Evolutionary conservation across 331 rosid genomes (phyloP).

Genomic region (Arachis monticola): DNA sequence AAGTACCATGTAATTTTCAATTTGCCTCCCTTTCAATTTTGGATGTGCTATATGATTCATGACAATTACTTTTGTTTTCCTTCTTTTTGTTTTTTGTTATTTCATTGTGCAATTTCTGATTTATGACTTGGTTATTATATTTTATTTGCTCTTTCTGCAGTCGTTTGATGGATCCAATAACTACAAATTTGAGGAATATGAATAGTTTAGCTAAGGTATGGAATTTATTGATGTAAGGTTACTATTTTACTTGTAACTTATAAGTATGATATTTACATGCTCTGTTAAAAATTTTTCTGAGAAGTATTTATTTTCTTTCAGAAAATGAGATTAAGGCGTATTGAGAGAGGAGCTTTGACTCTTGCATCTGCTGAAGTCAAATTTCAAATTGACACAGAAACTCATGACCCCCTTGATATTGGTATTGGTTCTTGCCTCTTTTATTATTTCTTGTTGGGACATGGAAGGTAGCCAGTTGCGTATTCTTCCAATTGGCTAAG

Average conservation of each 20-base stretch:
- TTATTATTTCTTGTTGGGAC: slow-evolving; percentile 3
- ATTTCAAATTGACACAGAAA: slow-evolving; percentile 98
- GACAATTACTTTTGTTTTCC: neutral
- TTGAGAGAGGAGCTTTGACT: slow-evolving; percentile 94
- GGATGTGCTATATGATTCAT: too few relatives aligned
- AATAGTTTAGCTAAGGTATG: slow-evolving; percentile 91
- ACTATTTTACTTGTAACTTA: slow-evolving; percentile 16
- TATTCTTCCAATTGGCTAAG: slow-evolving; percentile 23
- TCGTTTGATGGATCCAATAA: slow-evolving; percentile 89
- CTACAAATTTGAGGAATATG: slow-evolving; percentile 91
- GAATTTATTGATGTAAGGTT: slow-evolving; percentile 29
- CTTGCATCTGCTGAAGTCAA: slow-evolving; percentile 99
- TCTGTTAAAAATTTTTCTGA: slow-evolving; percentile 38
- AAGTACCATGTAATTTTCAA: too few relatives aligned
- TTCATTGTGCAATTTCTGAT: slow-evolving; percentile 14
- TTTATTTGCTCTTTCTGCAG: slow-evolving; percentile 51
- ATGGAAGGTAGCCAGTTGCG: slow-evolving; percentile 21
- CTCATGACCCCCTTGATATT: slow-evolving; percentile 98
- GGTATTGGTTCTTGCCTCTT: slow-evolving; percentile 55
- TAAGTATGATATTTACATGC: slow-evolving; percentile 27
- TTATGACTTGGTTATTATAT: slow-evolving; percentile 23
- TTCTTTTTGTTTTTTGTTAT: neutral
- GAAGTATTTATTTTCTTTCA: slow-evolving; percentile 43
- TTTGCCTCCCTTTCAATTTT: slow-evolving; percentile 25
- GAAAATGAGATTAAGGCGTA: slow-evolving; percentile 93